Percentiles rank a stretch among this genome's conserved stretches.
Conservation (phyloP, 1,284 basidiomycete genomes). For the Ustilago tritici region DNA sequence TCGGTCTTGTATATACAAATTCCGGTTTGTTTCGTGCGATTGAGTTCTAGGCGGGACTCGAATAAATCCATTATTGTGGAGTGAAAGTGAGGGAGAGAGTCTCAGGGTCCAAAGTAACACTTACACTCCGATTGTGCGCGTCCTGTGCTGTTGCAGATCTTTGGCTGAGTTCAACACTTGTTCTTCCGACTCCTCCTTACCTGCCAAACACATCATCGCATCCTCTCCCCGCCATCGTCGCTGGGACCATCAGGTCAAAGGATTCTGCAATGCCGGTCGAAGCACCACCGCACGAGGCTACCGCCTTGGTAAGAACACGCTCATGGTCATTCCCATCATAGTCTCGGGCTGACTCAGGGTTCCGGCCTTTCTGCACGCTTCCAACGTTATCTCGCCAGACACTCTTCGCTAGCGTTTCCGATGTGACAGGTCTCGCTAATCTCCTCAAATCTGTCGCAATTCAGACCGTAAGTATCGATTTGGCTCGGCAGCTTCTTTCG, state of each 20-base stretch:
- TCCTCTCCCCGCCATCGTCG: background rate
- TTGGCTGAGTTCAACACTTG: constrained; percentile 2
- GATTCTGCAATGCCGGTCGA: background rate
- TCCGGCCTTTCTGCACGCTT: background rate
- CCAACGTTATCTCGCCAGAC: constrained; percentile 5
- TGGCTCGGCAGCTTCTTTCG: background rate
- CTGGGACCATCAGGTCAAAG: background rate
- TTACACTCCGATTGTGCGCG: too few species aligned
- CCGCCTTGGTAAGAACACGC: background rate
- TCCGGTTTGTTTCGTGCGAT: too few species aligned
- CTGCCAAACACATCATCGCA: background rate
- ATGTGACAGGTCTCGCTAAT: constrained; percentile 47
- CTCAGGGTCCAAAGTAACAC: too few species aligned
- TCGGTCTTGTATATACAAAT: background rate
- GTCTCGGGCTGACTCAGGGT: background rate
- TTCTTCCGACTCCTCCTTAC: background rate
- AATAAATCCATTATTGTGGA: too few species aligned
- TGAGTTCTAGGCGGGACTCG: too few species aligned
- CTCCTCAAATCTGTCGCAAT: constrained; percentile 49
- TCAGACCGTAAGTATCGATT: constrained; percentile 19
- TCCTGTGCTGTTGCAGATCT: background rate
- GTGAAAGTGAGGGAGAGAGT: too few species aligned
- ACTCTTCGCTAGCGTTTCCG: constrained; percentile 38
- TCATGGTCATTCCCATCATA: too few species aligned
- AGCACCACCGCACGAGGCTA: background rate